Evolutionary conservation across 805 yeast genomes (phyloP), one percentile per base, ranked within the genome.

Genomic region (Dipodascopsis tothii): DNA sequence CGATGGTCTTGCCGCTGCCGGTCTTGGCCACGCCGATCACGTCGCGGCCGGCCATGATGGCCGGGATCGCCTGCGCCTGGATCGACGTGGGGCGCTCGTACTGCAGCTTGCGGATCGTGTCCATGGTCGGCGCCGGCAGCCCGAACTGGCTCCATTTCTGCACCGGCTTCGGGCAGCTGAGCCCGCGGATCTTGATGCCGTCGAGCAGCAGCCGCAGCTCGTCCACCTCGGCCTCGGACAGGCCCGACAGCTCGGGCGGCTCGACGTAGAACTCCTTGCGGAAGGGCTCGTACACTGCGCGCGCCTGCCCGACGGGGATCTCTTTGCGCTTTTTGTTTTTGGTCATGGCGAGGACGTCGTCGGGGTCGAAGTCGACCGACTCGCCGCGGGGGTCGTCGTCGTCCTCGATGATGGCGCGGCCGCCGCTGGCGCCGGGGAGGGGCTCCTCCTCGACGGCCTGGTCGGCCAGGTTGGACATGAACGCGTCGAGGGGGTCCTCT

Each of bases 21-120:
- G 98, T 92, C 52, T 87, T 86, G 0, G 98, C 97, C 18, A 92
- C 81, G 4, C 96, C 96, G 37, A 92, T 81, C 5, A 90, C 76
- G 64, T 92, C 97, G 38, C 82, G 64, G 0, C 97, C 97, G 2
- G 80, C 70, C 94, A 90, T 84, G 18, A 87, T 77, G 0, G 87
- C 82, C 0, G 98, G 97, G 19, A 88, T 70, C 0, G 96, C 87
- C 56, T 87, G 96, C 0, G 87, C 72, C 61, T 92, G 98, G 43
- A 92, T 86, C 0, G 96, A 76, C 0, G 96, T 84, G 1, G 97
- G 95, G 2, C 64, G 58, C 0, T 62, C 67, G 58, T 76, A 88
- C 5, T 68, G 60, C 6, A 81, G 60, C 11, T 66, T 66, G 1
- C 68, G 66, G 4, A 90, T 66, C 0, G 77, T 70, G 2, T 71